phyloP scores from a whole-genome alignment of 2,329 filamentous ascomycete species.

The Tolypocladium nubicola region DNA sequence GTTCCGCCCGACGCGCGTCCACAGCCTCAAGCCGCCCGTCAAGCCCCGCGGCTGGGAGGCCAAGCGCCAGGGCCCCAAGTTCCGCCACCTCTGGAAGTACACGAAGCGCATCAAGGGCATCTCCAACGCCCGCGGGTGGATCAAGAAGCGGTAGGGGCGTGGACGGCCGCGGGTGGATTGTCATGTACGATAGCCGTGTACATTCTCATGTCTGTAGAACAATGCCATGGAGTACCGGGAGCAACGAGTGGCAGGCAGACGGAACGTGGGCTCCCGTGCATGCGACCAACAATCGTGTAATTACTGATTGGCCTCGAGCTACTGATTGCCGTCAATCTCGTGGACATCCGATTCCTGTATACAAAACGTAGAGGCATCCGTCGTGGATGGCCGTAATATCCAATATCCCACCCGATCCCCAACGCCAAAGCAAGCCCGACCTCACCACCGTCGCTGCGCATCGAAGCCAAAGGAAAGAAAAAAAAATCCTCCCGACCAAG shows the following conservation, averaged over 20 bases:
- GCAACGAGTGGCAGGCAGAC: neutral
- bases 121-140: constrained; percentile 31
- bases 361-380: neutral
- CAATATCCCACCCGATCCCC: neutral
- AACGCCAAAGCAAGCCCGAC: neutral
- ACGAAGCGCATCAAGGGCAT: constrained; percentile 44
- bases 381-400: neutral
- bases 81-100: constrained; percentile 54
- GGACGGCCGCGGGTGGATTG: neutral
- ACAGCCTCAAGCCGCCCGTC: constrained; percentile 52
- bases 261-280: neutral
- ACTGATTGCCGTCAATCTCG: neutral
- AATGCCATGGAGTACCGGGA: neutral
- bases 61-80: constrained; percentile 55
- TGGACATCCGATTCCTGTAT: neutral
- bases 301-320: neutral
- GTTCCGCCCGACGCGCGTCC: constrained; percentile 70
- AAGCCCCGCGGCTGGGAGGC: constrained; percentile 56
- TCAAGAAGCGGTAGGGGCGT: constrained; percentile 23
- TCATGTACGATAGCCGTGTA: neutral
- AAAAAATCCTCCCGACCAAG: neutral
- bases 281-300: neutral
- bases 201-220: neutral
- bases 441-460: neutral
- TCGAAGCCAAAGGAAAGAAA: neutral